Percentiles rank a stretch among this genome's conserved stretches.
phyloP scores from a whole-genome alignment of 495 filamentous ascomycete species.

The Emericellopsis terricola region DNA sequence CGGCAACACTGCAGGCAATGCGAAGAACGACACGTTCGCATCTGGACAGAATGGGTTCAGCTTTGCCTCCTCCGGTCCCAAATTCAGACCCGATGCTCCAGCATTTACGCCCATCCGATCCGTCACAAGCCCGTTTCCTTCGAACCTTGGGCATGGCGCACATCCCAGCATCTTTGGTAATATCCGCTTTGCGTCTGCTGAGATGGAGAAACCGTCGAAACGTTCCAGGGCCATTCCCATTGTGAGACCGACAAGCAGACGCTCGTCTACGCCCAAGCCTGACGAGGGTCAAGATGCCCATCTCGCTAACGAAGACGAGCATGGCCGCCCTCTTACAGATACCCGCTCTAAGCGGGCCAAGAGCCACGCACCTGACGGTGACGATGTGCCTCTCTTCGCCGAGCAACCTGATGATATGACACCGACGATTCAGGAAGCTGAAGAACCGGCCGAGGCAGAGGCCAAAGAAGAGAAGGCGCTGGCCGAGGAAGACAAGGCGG shows the following conservation, averaged over 20 bases:
- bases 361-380: conserved; percentile 36
- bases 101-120: conserved; percentile 48
- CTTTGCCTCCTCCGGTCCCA: conserved; percentile 47
- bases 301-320: conserved; percentile 29
- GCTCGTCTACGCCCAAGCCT: conserved; percentile 9
- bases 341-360: conserved; percentile 57
- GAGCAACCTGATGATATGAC: conserved; percentile 29
- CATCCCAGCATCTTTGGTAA: conserved; percentile 47
- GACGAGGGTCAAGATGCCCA: too few relatives aligned
- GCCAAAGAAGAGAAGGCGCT: conserved; percentile 6
- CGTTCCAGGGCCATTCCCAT: conserved; percentile 73
- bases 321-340: conserved; percentile 34
- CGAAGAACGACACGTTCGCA: neutral
- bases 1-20: too few relatives aligned
- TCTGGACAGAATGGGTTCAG: conserved; percentile 46
- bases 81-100: conserved; percentile 69
- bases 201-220: conserved; percentile 43
- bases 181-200: conserved; percentile 37
- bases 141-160: neutral
- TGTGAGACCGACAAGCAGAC: conserved; percentile 38
- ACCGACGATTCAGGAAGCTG: conserved; percentile 27
- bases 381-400: conserved; percentile 55
- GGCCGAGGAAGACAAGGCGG: too few relatives aligned
- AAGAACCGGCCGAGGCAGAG: conserved; percentile 18
- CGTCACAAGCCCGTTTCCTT: conserved; percentile 1